Percentiles rank a stretch among this genome's conserved stretches.
Evolutionary conservation across 1,284 basidiomycete species (phyloP).

Genomic region (Rhodotorula sp.): DNA sequence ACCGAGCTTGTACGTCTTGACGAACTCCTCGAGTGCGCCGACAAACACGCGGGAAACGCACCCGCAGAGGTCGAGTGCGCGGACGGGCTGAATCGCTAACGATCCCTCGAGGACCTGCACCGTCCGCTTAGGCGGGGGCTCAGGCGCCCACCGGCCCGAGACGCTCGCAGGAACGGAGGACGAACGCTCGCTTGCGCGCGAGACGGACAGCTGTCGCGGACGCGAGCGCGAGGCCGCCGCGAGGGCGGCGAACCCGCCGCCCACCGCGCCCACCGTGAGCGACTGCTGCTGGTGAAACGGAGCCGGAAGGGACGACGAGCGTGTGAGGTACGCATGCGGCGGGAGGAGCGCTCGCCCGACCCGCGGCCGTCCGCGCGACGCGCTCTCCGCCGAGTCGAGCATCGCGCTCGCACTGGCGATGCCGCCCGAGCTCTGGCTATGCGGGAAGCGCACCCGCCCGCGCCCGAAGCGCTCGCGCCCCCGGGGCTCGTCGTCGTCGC

Average conservation of each 20-base stretch:
- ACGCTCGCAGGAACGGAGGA: conserved; percentile 36
- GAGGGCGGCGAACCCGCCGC: not conserved
- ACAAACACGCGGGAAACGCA: conserved; percentile 89
- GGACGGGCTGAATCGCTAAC: conserved; percentile 61
- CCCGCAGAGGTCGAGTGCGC: conserved; percentile 90
- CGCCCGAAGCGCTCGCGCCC: conserved; percentile 27
- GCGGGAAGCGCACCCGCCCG: conserved; percentile 1
- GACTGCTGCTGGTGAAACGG: conserved; percentile 5
- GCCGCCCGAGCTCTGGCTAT: not conserved
- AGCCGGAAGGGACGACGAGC: conserved; percentile 33
- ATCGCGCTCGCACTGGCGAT: not conserved
- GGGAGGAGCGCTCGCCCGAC: conserved; percentile 22
- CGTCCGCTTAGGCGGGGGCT: conserved; percentile 20
- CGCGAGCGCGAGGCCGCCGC: conserved; percentile 1
- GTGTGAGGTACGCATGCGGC: conserved; percentile 8
- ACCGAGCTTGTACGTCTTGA: conserved; percentile 44
- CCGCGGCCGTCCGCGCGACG: conserved; percentile 22
- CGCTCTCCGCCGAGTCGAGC: not conserved
- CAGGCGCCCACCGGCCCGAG: conserved; percentile 11
- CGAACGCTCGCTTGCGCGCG: conserved; percentile 32
- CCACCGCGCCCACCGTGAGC: not conserved
- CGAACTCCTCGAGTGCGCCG: conserved; percentile 58
- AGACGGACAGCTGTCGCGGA: conserved; percentile 7
- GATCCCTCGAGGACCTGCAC: conserved; percentile 36
- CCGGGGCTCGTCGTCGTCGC: conserved; percentile 31